Base-by-base conservation (phyloP, 179 eudicot genomes). In the Dionaea muscipula region DNA sequence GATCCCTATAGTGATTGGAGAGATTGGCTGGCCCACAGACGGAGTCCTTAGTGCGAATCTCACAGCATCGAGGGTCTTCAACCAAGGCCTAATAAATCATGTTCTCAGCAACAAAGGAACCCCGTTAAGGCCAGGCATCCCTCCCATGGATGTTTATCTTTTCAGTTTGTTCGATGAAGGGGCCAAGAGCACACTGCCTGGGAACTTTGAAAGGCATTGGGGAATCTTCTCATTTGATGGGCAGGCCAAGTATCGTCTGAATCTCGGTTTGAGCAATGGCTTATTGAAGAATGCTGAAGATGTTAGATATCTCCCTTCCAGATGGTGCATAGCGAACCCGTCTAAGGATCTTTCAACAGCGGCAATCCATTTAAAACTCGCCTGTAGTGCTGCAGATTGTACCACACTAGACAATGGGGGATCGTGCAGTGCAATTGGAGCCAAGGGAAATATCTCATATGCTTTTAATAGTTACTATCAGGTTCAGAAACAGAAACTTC, bases 141-240 rank as follows among this genome's bases (percentile, higher is more conserved):
- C 89, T 14, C 94, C 94, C 0, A 40, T 69, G 60, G 95, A 84
- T 59, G 60, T 86, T 53, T 86, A 86, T 65, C 82, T 86, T 28
- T 86, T 86, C 68, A 47, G 86, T 57, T 80, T 86, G 26, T 75
- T 84, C 0, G 94, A 86, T 26, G 95, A 86, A 74, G 84, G 73
- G n/a, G 85, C 86, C 37, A 86, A 86, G 52, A 86, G 81, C 65
- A 55, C 57, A n/a, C 75, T 86, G 13, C 95, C 95, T 0, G 95
- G 95, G 20, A 84, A 81, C 62, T 86, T 86, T 25, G 95, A 86
- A 69, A 79, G 95, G 59, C 95, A 86, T 43, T 86, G 95, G 95
- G 94, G 95, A 0, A 79, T 86, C 33, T 84, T 86, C 72, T 83
- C 94, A 3, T 86, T 86, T 28, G 95, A 86, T 56, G 95, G 95